Evolutionary conservation across 1,284 basidiomycete species (phyloP), one percentile per base, ranked within the genome.

Genomic region (Hymenochaete sp.): DNA sequence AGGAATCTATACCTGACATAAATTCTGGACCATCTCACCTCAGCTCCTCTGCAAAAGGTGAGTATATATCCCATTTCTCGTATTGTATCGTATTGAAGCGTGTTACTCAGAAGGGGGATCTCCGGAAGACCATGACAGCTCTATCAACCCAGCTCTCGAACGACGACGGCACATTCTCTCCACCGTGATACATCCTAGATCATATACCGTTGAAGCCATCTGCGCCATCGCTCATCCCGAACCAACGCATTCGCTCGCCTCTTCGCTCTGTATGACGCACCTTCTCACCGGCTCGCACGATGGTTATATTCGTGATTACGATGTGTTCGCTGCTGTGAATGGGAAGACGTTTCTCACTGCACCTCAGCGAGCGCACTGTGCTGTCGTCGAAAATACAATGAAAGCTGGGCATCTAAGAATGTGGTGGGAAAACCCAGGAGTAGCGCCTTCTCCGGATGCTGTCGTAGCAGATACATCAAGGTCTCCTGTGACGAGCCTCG

Each of bases 231-330:
- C 93, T 1, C 88, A 96, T 55, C 89, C 90, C 1, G 77, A 77
- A 2, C 82, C 91, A 3, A 91, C 90, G 0, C 89, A 96, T 64
- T 75, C 87, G 10, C 75, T 97, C 18, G 82, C 91, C 1, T 71
- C 87, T 3, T 89, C 89, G 0, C 65, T 77, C n/a, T 96, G 93
- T 63, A 81, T 91, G 71, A 80, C 85, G 21, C 90, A 93, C 58
- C 70, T 97, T 10, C 65, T 97, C 38, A 92, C 92, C 3, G 93
- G 93, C 31, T 90, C 89, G 8, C 83, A 93, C 51, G 93, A 98
- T 62, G 93, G 93, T 8, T 93, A 91, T 56, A 83, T 98, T 37
- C 79, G 93, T 32, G 79, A 90, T 63, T 97, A 96, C 66, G 93
- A 98, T 62, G 77, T 95, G 43, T 93, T 90, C 64, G 64, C 83